These are phyloP conservation scores for Globisporangium spinosum DNA, from an alignment of 352 stramenopile species.

Conservation along the genomic window DNA sequence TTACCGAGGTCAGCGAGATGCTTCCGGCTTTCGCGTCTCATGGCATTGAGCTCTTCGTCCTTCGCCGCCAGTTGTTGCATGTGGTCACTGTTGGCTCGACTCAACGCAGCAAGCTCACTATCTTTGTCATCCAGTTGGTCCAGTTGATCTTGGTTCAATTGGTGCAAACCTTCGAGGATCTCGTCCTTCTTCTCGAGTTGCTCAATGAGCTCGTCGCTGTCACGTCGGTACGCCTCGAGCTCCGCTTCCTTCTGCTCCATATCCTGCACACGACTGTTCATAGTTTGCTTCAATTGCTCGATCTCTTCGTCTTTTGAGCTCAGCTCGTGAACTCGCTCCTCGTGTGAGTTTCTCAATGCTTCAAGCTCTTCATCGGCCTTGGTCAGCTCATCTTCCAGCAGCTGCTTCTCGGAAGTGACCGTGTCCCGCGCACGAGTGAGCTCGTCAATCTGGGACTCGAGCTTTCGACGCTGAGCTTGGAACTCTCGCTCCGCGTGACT, in stretches of 20 bases:
- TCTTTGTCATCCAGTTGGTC: slow-evolving; percentile 30
- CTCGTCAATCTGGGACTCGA: slow-evolving; percentile 20
- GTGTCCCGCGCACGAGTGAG: background rate
- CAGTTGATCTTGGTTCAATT: slow-evolving; percentile 23
- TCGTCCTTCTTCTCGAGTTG: slow-evolving; percentile 14
- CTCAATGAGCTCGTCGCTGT: slow-evolving; percentile 9
- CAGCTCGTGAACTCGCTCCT: slow-evolving; percentile 3
- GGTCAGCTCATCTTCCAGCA: slow-evolving; percentile 16
- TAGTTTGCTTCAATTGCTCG: slow-evolving; percentile 2
- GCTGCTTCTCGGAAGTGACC: slow-evolving; percentile 7
- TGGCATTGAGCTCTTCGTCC: slow-evolving; percentile 25
- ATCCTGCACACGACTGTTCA: background rate
- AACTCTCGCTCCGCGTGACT: slow-evolving; percentile 31
- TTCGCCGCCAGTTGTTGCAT: slow-evolving; percentile 23
- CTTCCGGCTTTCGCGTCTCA: slow-evolving; percentile 24
- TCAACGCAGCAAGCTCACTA: slow-evolving; percentile 23
- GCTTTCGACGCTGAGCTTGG: slow-evolving; percentile 4
- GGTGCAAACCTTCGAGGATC: slow-evolving; percentile 11
- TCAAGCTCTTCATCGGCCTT: slow-evolving; percentile 8
- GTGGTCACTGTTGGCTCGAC: slow-evolving; percentile 22
- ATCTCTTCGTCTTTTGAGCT: slow-evolving; percentile 13
- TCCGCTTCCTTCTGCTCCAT: slow-evolving; percentile 2
- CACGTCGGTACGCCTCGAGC: slow-evolving; percentile 10
- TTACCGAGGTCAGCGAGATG: slow-evolving; percentile 17
- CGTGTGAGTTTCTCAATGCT: background rate